Conservation (phyloP, 148 eudicot genomes). For the Vaccinium macrocarpon region DNA sequence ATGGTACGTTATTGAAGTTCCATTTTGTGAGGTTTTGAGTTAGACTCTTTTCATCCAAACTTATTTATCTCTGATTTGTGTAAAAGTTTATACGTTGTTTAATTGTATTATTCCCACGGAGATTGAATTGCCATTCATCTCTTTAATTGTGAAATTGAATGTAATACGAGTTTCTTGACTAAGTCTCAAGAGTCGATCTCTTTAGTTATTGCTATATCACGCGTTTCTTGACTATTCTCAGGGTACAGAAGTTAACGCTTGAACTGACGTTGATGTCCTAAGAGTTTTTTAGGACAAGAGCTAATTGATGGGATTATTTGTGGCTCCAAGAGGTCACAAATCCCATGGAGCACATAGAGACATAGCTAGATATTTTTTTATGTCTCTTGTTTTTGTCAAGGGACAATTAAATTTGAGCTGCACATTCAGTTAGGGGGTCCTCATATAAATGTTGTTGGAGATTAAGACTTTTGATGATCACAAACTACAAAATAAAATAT, state of each 20-base stretch:
- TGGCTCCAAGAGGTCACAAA: slow-evolving; percentile 21
- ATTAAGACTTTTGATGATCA: slow-evolving; percentile 8
- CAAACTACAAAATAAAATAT: slow-evolving; percentile 10
- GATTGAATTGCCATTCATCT: background rate
- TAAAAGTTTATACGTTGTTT: background rate
- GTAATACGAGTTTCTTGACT: background rate
- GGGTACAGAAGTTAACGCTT: background rate
- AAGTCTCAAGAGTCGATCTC: background rate
- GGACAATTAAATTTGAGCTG: slow-evolving; percentile 22
- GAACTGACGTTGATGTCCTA: background rate
- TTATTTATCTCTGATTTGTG: background rate
- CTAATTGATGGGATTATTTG: slow-evolving; percentile 35
- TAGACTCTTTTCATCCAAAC: background rate
- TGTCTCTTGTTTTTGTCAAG: background rate
- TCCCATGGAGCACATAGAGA: slow-evolving; percentile 4
- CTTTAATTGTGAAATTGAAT: background rate
- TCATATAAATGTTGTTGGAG: background rate
- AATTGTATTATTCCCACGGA: background rate
- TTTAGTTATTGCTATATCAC: background rate
- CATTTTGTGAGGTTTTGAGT: background rate
- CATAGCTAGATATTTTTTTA: background rate
- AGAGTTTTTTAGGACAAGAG: background rate
- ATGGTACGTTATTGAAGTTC: too few relatives aligned
- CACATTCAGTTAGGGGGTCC: slow-evolving; percentile 12
- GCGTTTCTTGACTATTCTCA: background rate